phyloP scores from a whole-genome alignment of 768 basidiomycete genomes.

The Hysterangium stoloniferum region DNA sequence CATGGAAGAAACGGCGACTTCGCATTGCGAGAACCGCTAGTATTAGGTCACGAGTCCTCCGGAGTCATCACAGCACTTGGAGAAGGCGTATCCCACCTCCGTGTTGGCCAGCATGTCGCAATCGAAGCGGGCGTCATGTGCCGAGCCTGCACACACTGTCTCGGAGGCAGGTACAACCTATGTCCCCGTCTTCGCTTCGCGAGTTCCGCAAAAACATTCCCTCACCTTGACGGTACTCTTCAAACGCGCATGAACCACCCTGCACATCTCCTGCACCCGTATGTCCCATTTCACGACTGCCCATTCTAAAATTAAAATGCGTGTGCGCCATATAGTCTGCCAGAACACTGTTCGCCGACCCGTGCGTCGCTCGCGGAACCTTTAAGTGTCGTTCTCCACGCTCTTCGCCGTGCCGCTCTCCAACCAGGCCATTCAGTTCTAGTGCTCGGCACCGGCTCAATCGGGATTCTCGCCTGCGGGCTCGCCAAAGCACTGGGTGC shows the following conservation, averaged over 20 bases:
- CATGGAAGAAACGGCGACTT: conserved; percentile 92
- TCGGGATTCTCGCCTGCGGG: conserved; percentile 84
- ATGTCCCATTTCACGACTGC: conserved; percentile 27
- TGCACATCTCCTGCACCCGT: conserved; percentile 80
- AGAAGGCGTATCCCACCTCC: conserved; percentile 46
- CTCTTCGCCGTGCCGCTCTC: conserved; percentile 37
- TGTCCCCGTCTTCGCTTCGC: conserved; percentile 88
- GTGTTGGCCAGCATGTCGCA: conserved; percentile 80
- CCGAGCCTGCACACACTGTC: conserved; percentile 61
- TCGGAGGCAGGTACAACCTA: conserved; percentile 82
- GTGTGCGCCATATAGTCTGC: conserved; percentile 41
- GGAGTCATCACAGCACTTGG: conserved; percentile 83
- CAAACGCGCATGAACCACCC: conserved; percentile 88
- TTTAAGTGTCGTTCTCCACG: conserved; percentile 79
- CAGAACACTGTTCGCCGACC: conserved; percentile 68
- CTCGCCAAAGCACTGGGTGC: conserved; percentile 63
- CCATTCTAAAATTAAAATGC: conserved; percentile 9
- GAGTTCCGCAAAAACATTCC: conserved; percentile 83
- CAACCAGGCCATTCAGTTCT: conserved; percentile 61
- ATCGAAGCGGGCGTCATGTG: conserved; percentile 93
- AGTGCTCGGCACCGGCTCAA: conserved; percentile 88
- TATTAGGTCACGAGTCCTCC: conserved; percentile 92
- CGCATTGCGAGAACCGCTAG: conserved; percentile 74
- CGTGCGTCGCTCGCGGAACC: conserved; percentile 89
- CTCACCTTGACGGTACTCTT: conserved; percentile 89